Base-by-base conservation (phyloP, 768 basidiomycete species). In the Trametes sanguinea region DNA sequence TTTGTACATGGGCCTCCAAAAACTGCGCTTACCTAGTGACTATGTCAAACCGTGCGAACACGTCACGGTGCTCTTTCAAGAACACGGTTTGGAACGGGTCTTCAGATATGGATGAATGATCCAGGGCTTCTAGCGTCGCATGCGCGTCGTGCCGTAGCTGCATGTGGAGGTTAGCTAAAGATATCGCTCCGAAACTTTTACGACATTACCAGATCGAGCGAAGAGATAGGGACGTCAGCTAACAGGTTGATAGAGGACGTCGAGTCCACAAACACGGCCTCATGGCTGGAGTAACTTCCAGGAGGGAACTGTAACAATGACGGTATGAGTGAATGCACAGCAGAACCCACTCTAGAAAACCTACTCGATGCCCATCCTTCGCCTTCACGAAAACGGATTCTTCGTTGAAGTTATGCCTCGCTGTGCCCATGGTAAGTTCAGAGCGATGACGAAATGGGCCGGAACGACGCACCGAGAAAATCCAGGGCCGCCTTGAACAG, bases 401-500 rank as follows among this genome's bases (percentile, higher is more conserved):
- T 6, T 76, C 77, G 37, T 71, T 75, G 54, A 91, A 91, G 57
- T 93, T 84, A 59, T 87, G 87, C 57, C 86, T 86, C 4, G 89
- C 93, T 95, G 56, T 2, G 51, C 35, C 0, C 8, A 43, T 10
- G 6, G 58, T 50, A 17, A 44, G 35, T 27, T 63, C 43, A 13
- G 56, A 29, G 17, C 32, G 8, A 22, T 33, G 0, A 29, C 3
- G 22, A 22, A 35, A 4, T 2, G 6, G 7, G 42, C 9, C 5
- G 8, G 27, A 52, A n/a, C 30, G 2, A 70, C 88, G 65, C 69
- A 94, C 94, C 84, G 27, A 98, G 72, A 69, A 95, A 88, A 71
- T 95, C 92, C 66, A 96, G 75, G 1, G 85, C 88, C 37, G 90
- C 93, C 66, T 89, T 85, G 73, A 98, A 89, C 32, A 96, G 78